A percentile compares a stretch with the other conserved stretches of the same genome.
These are phyloP conservation scores for Colletotrichum sp. DNA, from an alignment of 2,329 filamentous ascomycete species.

Conservation along the genomic window DNA sequence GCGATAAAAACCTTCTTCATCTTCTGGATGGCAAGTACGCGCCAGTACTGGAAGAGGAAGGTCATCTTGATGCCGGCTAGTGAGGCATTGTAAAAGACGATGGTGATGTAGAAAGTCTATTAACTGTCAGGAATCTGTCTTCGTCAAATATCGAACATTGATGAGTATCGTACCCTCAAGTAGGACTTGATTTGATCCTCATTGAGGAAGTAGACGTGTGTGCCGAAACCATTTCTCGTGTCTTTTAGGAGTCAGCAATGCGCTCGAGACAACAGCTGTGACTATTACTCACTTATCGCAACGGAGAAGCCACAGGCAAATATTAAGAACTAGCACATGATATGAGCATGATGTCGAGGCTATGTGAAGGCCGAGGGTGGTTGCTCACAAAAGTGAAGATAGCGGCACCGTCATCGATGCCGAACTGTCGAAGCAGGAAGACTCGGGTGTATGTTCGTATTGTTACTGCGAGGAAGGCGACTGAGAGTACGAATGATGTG, in stretches of 20 bases:
- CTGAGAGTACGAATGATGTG: background rate
- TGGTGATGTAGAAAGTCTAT: slow-evolving; percentile 33
- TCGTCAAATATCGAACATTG: no score
- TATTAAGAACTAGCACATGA: background rate
- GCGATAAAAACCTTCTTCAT: slow-evolving; percentile 28
- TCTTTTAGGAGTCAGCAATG: background rate
- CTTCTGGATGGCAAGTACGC: slow-evolving; percentile 34
- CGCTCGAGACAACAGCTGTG: background rate
- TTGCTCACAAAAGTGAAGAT: slow-evolving; percentile 27
- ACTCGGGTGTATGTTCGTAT: slow-evolving; percentile 26
- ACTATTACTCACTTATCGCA: slow-evolving; percentile 4
- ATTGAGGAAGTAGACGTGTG: slow-evolving; percentile 11
- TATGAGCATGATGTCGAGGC: background rate
- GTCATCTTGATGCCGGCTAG: slow-evolving; percentile 37
- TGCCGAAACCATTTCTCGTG: slow-evolving; percentile 22
- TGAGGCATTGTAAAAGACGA: slow-evolving; percentile 34
- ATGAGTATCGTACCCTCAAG: background rate
- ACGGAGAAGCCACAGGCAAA: slow-evolving; percentile 2
- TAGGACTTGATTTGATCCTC: slow-evolving; percentile 4
- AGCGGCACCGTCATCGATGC: slow-evolving; percentile 29
- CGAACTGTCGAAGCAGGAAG: slow-evolving; percentile 28
- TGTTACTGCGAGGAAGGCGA: slow-evolving; percentile 6
- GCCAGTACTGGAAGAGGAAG: slow-evolving; percentile 41
- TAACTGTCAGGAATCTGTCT: background rate
- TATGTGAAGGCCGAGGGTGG: background rate